Evolutionary conservation across 768 basidiomycete genomes (phyloP).

Genomic region (Trametes cinnabarina): DNA sequence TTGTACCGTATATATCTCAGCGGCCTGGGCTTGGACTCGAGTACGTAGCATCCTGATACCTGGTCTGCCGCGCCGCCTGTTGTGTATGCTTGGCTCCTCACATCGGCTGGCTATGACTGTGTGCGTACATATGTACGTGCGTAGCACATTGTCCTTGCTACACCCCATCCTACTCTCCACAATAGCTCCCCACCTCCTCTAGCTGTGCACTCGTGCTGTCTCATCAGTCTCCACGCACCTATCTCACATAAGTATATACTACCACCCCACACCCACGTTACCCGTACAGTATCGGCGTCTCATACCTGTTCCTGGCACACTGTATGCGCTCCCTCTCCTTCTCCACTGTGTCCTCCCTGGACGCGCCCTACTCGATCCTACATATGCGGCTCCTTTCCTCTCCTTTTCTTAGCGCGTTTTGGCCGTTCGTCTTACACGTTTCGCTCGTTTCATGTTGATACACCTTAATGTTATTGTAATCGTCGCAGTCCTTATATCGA

Average conservation of each 20-base stretch:
- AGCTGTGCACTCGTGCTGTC: background rate
- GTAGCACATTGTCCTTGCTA: background rate
- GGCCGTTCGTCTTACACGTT: background rate
- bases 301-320: conserved; percentile 3
- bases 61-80: background rate
- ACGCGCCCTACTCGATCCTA: background rate
- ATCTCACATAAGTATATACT: background rate
- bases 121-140: background rate
- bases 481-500: background rate
- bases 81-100: conserved; percentile 4
- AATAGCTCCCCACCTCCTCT: background rate
- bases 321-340: background rate
- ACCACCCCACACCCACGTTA: background rate
- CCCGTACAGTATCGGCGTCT: background rate
- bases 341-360: background rate
- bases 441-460: background rate
- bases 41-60: background rate
- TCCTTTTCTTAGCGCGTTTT: background rate
- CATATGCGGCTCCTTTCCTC: background rate
- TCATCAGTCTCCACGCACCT: background rate
- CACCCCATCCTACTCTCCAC: background rate
- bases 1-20: conserved; percentile 18
- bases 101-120: no score
- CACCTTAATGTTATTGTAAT: conserved; percentile 5
- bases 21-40: conserved; percentile 15